These are phyloP conservation scores for Holtermanniella nyarrowii DNA, from an alignment of 768 basidiomycete genomes.

Conservation along the genomic window DNA sequence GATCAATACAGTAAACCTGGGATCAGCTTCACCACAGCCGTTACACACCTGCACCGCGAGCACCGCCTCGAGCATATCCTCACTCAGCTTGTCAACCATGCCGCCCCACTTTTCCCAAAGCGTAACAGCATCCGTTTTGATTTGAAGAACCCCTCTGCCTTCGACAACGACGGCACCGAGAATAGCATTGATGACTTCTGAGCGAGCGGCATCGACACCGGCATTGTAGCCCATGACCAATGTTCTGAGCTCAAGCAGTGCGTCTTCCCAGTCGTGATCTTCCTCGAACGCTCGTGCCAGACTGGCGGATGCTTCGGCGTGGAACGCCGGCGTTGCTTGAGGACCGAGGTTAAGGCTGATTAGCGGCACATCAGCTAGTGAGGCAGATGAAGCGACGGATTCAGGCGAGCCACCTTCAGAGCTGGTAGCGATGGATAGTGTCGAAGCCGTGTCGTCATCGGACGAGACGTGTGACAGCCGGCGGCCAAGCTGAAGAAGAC, in stretches of 20 bases:
- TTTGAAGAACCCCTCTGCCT: slow-evolving; percentile 49
- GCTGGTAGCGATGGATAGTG: slow-evolving; percentile 30
- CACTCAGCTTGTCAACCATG: slow-evolving; percentile 66
- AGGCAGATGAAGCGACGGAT: slow-evolving; percentile 25
- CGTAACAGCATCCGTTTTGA: slow-evolving; percentile 56
- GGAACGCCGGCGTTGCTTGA: slow-evolving; percentile 25
- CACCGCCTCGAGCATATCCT: slow-evolving; percentile 71
- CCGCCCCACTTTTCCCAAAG: slow-evolving; percentile 71
- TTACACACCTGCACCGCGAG: slow-evolving; percentile 60
- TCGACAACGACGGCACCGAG: slow-evolving; percentile 61
- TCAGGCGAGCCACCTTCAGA: slow-evolving; percentile 27
- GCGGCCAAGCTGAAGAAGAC: slow-evolving; percentile 36
- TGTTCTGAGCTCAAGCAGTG: slow-evolving; percentile 87
- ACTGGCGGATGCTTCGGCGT: slow-evolving; percentile 49
- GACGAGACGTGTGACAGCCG: slow-evolving; percentile 23
- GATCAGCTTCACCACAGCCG: not conserved
- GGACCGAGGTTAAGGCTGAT: slow-evolving; percentile 24
- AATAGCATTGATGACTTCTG: slow-evolving; percentile 77
- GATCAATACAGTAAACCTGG: slow-evolving; percentile 44
- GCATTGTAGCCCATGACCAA: slow-evolving; percentile 96
- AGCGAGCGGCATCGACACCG: slow-evolving; percentile 67
- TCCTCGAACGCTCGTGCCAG: slow-evolving; percentile 87
- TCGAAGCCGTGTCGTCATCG: slow-evolving; percentile 25
- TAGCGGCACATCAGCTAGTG: slow-evolving; percentile 20
- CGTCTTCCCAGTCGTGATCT: slow-evolving; percentile 82